phyloP scores from a whole-genome alignment of 208 protist genomes.

The Leishmania tropica region DNA sequence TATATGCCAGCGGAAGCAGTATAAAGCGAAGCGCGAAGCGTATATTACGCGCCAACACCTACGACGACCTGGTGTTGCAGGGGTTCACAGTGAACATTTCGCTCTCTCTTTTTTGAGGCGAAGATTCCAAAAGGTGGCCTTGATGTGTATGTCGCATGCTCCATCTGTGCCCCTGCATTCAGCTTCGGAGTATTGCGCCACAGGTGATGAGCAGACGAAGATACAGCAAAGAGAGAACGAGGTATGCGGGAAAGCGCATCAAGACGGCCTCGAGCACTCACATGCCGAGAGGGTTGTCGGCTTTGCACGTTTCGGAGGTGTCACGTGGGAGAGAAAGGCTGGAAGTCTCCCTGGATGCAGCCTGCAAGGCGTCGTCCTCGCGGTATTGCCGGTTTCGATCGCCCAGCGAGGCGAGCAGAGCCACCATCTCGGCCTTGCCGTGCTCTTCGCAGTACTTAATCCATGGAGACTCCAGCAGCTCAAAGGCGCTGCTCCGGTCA shows the following conservation, averaged over 20 bases:
- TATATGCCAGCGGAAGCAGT: background rate
- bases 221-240: background rate
- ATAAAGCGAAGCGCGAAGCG: background rate
- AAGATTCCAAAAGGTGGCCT: background rate
- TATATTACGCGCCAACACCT: background rate
- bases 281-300: background rate
- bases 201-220: background rate
- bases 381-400: conserved; percentile 49
- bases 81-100: background rate
- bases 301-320: background rate
- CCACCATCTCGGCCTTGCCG: conserved; percentile 56
- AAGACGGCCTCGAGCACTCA: background rate
- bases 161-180: background rate
- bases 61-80: background rate
- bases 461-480: conserved; percentile 74
- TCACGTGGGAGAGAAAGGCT: background rate
- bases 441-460: conserved; percentile 65
- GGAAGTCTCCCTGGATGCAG: conserved; percentile 12
- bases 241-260: background rate
- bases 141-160: background rate
- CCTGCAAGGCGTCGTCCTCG: conserved; percentile 24
- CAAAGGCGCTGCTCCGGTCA: conserved; percentile 56
- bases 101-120: background rate
- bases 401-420: conserved; percentile 50
- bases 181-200: background rate